A percentile compares a stretch with the other conserved stretches of the same genome.
Conservation (phyloP, 2,329 filamentous ascomycete species). For the Phoma sp. region DNA sequence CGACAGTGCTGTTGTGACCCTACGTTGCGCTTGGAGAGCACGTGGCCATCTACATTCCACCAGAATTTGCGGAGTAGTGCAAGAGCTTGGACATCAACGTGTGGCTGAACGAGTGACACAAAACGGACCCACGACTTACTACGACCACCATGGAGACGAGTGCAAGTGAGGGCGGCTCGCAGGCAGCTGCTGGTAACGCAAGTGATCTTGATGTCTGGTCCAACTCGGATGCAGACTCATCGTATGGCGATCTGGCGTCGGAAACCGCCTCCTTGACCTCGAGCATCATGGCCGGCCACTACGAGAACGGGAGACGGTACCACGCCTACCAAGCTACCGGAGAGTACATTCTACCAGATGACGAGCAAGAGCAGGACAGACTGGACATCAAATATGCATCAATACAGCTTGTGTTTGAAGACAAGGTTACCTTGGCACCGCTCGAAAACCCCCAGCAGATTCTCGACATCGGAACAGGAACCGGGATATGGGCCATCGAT, state of each 20-base stretch:
- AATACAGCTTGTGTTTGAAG: slow-evolving; percentile 34
- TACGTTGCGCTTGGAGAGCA: slow-evolving; percentile 6
- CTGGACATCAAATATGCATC: slow-evolving; percentile 34
- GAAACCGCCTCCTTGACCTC: slow-evolving; percentile 40
- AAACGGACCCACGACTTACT: slow-evolving; percentile 6
- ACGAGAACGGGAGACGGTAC: slow-evolving; percentile 39
- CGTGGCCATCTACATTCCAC: slow-evolving; percentile 17
- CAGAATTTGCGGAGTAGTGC: slow-evolving; percentile 4
- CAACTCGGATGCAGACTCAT: slow-evolving; percentile 28
- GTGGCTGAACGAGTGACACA: slow-evolving; percentile 14
- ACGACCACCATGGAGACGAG: slow-evolving; percentile 19
- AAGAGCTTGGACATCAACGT: slow-evolving; percentile 10
- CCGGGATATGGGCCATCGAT: slow-evolving; percentile 47
- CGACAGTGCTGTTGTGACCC: slow-evolving; percentile 15
- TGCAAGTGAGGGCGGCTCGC: slow-evolving; percentile 16
- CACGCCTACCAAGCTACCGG: slow-evolving; percentile 26
- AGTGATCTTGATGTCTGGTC: slow-evolving; percentile 25
- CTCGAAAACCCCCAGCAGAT: slow-evolving; percentile 35
- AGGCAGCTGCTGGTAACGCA: slow-evolving; percentile 4
- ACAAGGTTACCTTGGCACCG: slow-evolving; percentile 37
- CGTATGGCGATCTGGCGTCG: slow-evolving; percentile 30
- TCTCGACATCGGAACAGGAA: slow-evolving; percentile 42
- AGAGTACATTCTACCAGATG: slow-evolving; percentile 35
- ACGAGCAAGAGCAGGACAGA: slow-evolving; percentile 37
- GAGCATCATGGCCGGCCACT: slow-evolving; percentile 36